phyloP scores from a whole-genome alignment of 345 rosid species.

The Ceriops zippeliana region DNA sequence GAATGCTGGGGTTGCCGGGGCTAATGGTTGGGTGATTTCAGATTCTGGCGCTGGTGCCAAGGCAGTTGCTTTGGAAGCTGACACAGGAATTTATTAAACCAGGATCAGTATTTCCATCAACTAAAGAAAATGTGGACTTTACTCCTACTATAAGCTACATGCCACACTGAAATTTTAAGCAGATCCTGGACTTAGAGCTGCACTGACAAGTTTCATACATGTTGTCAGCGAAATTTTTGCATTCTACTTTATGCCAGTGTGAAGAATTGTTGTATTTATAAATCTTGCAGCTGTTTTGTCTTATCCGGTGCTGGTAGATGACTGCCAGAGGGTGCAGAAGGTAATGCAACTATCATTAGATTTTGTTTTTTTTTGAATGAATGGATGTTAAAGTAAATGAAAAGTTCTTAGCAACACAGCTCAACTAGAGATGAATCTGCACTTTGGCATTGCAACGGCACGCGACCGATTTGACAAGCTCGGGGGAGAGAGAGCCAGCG shows the following conservation, averaged over 20 bases:
- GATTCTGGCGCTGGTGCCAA: slow-evolving; percentile 31
- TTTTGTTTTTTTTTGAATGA: too few relatives aligned
- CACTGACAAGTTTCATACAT: slow-evolving; percentile 5
- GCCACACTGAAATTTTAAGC: neutral
- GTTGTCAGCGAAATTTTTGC: too few relatives aligned
- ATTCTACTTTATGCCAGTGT: neutral
- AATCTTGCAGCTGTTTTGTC: neutral
- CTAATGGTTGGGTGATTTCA: slow-evolving; percentile 12
- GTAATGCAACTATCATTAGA: neutral
- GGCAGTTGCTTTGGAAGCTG: slow-evolving; percentile 44
- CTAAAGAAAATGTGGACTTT: too few relatives aligned
- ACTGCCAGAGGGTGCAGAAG: slow-evolving; percentile 59
- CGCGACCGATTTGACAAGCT: slow-evolving; percentile 57
- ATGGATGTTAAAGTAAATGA: neutral
- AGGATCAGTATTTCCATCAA: neutral
- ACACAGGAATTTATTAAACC: neutral
- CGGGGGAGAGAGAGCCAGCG: slow-evolving; percentile 66
- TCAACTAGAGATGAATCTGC: neutral
- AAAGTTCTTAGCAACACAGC: neutral
- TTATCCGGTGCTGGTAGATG: slow-evolving; percentile 89
- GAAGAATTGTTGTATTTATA: neutral
- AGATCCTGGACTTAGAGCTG: slow-evolving; percentile 43
- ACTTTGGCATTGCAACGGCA: slow-evolving; percentile 81
- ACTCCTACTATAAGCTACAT: neutral
- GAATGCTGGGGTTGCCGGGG: too few relatives aligned